Evolutionary conservation across 495 filamentous ascomycete genomes (phyloP).

Genomic region (Ascobolus immersus): DNA sequence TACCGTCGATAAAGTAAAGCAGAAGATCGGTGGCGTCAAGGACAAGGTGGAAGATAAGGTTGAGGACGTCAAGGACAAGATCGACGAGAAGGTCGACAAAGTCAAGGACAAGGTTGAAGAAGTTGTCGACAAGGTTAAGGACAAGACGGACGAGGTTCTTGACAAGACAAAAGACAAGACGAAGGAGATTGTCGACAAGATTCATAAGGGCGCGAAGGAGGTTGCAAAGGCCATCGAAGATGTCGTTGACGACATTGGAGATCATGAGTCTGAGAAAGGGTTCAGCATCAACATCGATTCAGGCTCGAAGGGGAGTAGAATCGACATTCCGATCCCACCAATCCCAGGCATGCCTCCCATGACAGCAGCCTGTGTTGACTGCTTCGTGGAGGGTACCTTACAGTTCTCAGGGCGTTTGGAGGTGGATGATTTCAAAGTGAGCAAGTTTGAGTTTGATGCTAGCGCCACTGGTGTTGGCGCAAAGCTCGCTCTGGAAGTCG

Average conservation of each 20-base stretch:
- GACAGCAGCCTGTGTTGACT: slow-evolving; percentile 15
- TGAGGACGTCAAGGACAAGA: slow-evolving; percentile 3
- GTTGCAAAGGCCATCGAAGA: neutral
- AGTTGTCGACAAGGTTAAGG: neutral
- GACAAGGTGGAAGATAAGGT: neutral
- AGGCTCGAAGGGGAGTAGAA: neutral
- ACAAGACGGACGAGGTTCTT: neutral
- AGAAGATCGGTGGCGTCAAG: neutral
- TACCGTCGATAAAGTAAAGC: neutral
- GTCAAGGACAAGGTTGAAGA: neutral
- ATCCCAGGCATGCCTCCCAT: slow-evolving; percentile 4
- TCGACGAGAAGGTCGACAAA: neutral
- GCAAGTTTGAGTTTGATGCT: slow-evolving; percentile 11
- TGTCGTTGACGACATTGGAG: slow-evolving; percentile 3
- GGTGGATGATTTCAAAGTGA: slow-evolving; percentile 13
- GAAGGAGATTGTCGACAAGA: too few species aligned
- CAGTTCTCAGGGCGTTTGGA: slow-evolving; percentile 13
- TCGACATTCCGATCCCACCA: neutral
- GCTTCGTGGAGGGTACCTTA: slow-evolving; percentile 16
- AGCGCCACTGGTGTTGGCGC: slow-evolving; percentile 12
- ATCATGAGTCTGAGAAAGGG: slow-evolving; percentile 1
- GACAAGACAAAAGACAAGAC: too few species aligned
- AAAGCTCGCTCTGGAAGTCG: slow-evolving; percentile 15
- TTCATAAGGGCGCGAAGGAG: too few species aligned
- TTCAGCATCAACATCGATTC: slow-evolving; percentile 10